phyloP scores from a whole-genome alignment of 352 stramenopile species.

The Phytophthora sp. region DNA sequence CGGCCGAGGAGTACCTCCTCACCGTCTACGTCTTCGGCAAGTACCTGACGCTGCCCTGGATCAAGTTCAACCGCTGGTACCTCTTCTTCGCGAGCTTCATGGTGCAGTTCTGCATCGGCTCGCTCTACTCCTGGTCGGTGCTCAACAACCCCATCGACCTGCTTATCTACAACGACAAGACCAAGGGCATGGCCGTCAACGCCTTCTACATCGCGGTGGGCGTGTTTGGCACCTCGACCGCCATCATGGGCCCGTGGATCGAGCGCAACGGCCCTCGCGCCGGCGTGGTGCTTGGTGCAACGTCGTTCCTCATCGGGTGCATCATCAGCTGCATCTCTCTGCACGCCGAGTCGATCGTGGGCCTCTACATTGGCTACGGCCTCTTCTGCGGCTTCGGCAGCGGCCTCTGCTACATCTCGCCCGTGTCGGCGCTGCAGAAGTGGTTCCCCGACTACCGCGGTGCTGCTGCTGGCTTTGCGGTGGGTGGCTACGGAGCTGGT shows the following conservation, averaged over 20 bases:
- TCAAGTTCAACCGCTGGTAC: conserved; percentile 71
- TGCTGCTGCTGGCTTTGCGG: conserved; percentile 69
- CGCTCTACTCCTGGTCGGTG: conserved; percentile 80
- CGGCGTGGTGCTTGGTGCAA: conserved; percentile 54
- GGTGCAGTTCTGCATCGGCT: conserved; percentile 77
- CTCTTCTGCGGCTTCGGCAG: conserved; percentile 68
- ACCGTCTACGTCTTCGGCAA: conserved; percentile 57
- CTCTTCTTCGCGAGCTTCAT: conserved; percentile 68
- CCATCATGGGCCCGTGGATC: conserved; percentile 73
- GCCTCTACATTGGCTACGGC: conserved; percentile 74
- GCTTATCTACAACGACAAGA: conserved; percentile 52
- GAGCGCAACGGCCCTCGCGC: conserved; percentile 64
- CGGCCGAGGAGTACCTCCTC: conserved; percentile 59
- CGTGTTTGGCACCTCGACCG: conserved; percentile 62
- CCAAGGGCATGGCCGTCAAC: conserved; percentile 65
- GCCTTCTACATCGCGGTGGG: conserved; percentile 77
- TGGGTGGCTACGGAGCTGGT: conserved; percentile 65
- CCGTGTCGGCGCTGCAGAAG: conserved; percentile 73
- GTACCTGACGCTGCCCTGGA: conserved; percentile 46
- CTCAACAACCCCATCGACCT: conserved; percentile 76
- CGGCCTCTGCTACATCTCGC: conserved; percentile 79
- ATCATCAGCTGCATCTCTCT: conserved; percentile 60
- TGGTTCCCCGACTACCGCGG: conserved; percentile 84
- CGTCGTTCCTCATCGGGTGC: conserved; percentile 56
- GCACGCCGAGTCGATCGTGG: conserved; percentile 47